Evolutionary conservation across 805 yeast species (phyloP), one percentile per base, ranked within the genome.

Genomic region (Candida silvicultrix): DNA sequence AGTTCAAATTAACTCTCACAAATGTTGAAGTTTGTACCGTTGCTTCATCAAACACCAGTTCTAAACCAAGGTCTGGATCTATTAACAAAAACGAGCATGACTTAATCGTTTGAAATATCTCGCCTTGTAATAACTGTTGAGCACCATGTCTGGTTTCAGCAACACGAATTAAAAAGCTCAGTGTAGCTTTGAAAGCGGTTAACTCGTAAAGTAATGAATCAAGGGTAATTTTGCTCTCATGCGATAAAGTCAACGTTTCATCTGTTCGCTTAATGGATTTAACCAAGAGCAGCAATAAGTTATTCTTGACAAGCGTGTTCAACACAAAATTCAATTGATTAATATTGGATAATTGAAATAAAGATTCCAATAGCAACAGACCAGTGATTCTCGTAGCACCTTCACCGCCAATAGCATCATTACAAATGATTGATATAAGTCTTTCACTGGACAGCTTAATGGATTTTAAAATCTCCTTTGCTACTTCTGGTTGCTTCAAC

Each of bases 141-240:
- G 97, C 89, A 4, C 99, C 98, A 9, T 62, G 58, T 50, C 86
- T 78, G 0, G 85, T 78, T 57, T 85, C 88, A 0, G 95, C 88
- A 12, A 92, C 74, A 52, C 94, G 75, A 1, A 82, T 73, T 49
- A 92, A 67, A 42, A 90, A 74, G 47, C 81, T 80, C 38, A 88
- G 60, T 0, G 85, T 78, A 0, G 92, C 74, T 54, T 84, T 85
- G 67, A 84, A 85, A 1, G 87, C 83, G 0, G 94, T 85, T 23
- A 87, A 63, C 55, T 89, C 96, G 60, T 84, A 84, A 1, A 87
- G 62, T 22, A 85, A 64, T 4, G 78, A 65, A 47, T 81, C 81
- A 42, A 79, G 54, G 15, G 77, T 70, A 10, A 77, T 63, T 25
- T 65, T 62, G 41, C 63, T 67, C 12, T 53, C 58, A n/a, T 62